Evolutionary conservation across 2,329 filamentous ascomycete genomes (phyloP), one percentile per base, ranked within the genome.

Genomic region (Exophiala calicioides): DNA sequence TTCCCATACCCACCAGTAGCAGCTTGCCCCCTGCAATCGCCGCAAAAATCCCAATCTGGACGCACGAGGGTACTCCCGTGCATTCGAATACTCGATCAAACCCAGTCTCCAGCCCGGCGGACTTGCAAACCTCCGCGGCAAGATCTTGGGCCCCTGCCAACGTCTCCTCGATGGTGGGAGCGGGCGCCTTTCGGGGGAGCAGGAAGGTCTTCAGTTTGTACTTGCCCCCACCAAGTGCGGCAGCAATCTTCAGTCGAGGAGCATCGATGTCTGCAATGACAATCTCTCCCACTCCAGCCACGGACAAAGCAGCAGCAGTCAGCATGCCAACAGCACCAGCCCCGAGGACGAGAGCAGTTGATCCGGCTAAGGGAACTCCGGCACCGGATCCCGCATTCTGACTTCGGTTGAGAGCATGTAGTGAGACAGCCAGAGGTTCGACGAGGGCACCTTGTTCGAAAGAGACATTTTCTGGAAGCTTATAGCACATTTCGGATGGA

Each of bases 231-330:
- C 59, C 60, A 7, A 74, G 61, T 4, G 56, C 58, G n/a, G 64
- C 60, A 0, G 79, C 79, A 49, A 84, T 82, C 31, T 75, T 67
- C 7, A 83, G 64, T 15, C 80, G 67, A 12, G 77, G 72, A 7
- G 65, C 67, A 58, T 83, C 78, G 33, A 83, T 82, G 54, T 84
- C 80, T 9, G 79, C 80, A 43, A 84, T 77, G 1, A 81, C 67
- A 15, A 84, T 77, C 8, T 69, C 73, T 2, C 68, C 65, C 29
- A 80, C 79, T 23, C 75, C 73, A 26, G 75, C 72, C 3, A 77
- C 71, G 36, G 74, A 75, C 52, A 82, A 74, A 5, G 78, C 78
- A 2, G 78, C 76, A 3, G 80, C 78, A 18, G 79, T 76, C 1
- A 84, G 64, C 6, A 82, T 63, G 0, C 80, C 80, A 7, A 84